Evolutionary conservation across 768 basidiomycete species (phyloP).

Genomic region (Amanita rubescens): DNA sequence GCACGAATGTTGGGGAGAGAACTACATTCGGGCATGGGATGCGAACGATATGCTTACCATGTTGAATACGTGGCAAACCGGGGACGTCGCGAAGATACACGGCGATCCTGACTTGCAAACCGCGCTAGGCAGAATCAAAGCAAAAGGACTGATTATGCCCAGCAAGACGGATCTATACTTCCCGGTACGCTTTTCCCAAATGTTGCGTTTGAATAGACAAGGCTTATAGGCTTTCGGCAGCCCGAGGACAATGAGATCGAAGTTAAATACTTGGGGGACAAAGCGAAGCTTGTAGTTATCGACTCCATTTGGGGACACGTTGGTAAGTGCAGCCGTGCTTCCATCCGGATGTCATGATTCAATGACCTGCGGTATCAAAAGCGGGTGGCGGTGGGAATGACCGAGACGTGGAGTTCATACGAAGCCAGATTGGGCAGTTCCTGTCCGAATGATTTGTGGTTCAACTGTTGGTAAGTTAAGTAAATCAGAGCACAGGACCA

Average conservation of each 20-base stretch:
- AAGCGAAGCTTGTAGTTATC: slow-evolving; percentile 41
- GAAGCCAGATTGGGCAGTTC: slow-evolving; percentile 35
- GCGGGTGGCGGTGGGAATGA: slow-evolving; percentile 37
- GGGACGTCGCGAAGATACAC: slow-evolving; percentile 38
- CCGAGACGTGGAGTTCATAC: slow-evolving; percentile 35
- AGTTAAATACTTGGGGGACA: slow-evolving; percentile 31
- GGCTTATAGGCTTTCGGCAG: slow-evolving; percentile 21
- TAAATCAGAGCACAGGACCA: too few species aligned
- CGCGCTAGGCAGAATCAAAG: slow-evolving; percentile 35
- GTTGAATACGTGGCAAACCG: slow-evolving; percentile 42
- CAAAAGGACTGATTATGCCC: slow-evolving; percentile 50
- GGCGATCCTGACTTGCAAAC: slow-evolving; percentile 36
- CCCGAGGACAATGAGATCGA: slow-evolving; percentile 50
- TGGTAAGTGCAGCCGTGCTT: slow-evolving; percentile 24
- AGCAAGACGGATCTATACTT: slow-evolving; percentile 55
- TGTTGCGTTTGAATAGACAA: background rate
- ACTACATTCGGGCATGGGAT: slow-evolving; percentile 38
- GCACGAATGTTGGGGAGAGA: slow-evolving; percentile 43
- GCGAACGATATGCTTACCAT: slow-evolving; percentile 48
- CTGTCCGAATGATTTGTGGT: slow-evolving; percentile 12
- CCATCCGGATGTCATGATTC: background rate
- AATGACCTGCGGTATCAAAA: slow-evolving; percentile 10
- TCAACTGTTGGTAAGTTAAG: too few species aligned
- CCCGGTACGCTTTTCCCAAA: slow-evolving; percentile 25
- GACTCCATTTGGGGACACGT: slow-evolving; percentile 52